phyloP scores from a whole-genome alignment of 148 eudicot species.

The Vaccinium darrowii region DNA sequence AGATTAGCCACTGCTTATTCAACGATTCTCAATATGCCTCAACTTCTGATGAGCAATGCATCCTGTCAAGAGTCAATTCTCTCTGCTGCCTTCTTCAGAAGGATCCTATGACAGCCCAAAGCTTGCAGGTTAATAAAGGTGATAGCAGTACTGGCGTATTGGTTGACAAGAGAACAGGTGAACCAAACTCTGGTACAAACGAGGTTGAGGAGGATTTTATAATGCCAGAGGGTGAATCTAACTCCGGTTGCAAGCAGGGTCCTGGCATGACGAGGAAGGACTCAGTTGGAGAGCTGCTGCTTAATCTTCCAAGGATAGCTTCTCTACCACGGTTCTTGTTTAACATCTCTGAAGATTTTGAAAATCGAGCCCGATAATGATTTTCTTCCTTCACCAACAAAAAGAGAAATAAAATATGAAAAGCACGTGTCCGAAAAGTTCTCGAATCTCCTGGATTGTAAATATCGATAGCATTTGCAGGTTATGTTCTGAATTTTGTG shows the following conservation, averaged over 20 bases:
- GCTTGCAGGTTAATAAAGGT: constrained; percentile 18
- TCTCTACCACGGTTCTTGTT: constrained; percentile 77
- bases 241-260: constrained; percentile 25
- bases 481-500: neutral
- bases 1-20: constrained; percentile 61
- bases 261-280: constrained; percentile 66
- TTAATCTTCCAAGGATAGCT: constrained; percentile 84
- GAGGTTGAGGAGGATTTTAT: constrained; percentile 2
- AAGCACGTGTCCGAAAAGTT: neutral
- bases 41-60: constrained; percentile 60
- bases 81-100: constrained; percentile 92
- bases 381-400: neutral
- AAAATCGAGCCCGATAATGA: constrained; percentile 27
- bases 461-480: neutral
- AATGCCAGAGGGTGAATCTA: constrained; percentile 13
- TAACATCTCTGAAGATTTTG: constrained; percentile 52
- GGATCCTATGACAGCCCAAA: constrained; percentile 42
- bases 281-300: constrained; percentile 81
- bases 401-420: constrained; percentile 8
- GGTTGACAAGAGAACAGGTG: constrained; percentile 22
- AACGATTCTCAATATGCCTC: constrained; percentile 53
- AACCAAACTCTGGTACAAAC: constrained; percentile 14
- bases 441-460: constrained; percentile 4
- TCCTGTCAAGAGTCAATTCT: constrained; percentile 83
- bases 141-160: constrained; percentile 19